Evolutionary conservation across 306 rosid genomes (phyloP).

Genomic region (Vigna nakashimae): DNA sequence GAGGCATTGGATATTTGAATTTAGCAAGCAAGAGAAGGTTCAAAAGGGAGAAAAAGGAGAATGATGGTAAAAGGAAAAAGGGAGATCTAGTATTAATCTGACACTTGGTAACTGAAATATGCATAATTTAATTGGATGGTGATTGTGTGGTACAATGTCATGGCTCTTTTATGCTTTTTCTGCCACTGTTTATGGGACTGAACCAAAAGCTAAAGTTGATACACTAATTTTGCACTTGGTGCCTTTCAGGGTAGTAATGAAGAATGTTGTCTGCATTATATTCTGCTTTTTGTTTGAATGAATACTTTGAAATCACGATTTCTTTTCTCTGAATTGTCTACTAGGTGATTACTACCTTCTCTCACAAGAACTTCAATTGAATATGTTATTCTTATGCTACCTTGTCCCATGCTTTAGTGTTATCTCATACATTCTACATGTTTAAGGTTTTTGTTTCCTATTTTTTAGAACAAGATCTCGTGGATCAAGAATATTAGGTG

Average conservation of each 20-base stretch:
- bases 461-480: not conserved
- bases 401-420: slow-evolving; percentile 21
- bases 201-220: slow-evolving; percentile 65
- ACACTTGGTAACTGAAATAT: slow-evolving; percentile 37
- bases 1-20: slow-evolving; percentile 75
- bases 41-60: slow-evolving; percentile 49
- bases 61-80: slow-evolving; percentile 63
- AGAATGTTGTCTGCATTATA: slow-evolving; percentile 63
- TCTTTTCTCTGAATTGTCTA: slow-evolving; percentile 38
- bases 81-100: slow-evolving; percentile 59
- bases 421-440: slow-evolving; percentile 3
- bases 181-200: slow-evolving; percentile 67
- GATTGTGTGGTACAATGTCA: slow-evolving; percentile 9
- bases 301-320: slow-evolving; percentile 47
- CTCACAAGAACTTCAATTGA: slow-evolving; percentile 27
- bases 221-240: slow-evolving; percentile 30
- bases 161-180: slow-evolving; percentile 38
- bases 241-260: slow-evolving; percentile 53
- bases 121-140: not conserved
- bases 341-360: slow-evolving; percentile 38
- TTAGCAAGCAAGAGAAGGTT: slow-evolving; percentile 92
- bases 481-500: slow-evolving; percentile 34
- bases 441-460: not conserved
- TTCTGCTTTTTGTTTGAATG: slow-evolving; percentile 41
- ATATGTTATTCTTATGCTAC: slow-evolving; percentile 42